phyloP scores from a whole-genome alignment of 176 grass and related monocot species.

The Oryza glumipatula region DNA sequence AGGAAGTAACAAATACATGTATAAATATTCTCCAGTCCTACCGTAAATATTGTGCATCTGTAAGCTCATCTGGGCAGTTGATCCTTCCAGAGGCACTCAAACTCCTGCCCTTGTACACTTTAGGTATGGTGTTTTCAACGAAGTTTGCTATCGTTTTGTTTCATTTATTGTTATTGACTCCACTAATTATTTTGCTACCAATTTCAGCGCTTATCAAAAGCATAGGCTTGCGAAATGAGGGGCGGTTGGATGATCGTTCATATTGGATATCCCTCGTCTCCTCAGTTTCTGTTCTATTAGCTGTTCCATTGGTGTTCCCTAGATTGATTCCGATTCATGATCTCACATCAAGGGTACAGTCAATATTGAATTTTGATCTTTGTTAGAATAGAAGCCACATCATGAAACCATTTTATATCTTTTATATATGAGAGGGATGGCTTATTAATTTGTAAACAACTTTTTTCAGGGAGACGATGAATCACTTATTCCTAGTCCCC shows the following conservation, averaged over 20 bases:
- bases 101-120: constrained; percentile 84
- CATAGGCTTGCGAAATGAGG: constrained; percentile 80
- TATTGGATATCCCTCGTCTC: constrained; percentile 70
- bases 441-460: constrained; percentile 12
- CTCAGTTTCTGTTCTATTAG: constrained; percentile 61
- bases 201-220: constrained; percentile 79
- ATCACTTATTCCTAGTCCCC: constrained; percentile 53
- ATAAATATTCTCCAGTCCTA: constrained; percentile 88
- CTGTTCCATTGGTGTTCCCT: constrained; percentile 85
- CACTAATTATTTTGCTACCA: constrained; percentile 34
- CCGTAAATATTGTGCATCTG: constrained; percentile 81
- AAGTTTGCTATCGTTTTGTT: constrained; percentile 21
- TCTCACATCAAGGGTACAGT: constrained; percentile 61
- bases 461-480: constrained; percentile 68
- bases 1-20: constrained; percentile 77
- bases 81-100: constrained; percentile 92
- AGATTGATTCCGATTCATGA: constrained; percentile 87
- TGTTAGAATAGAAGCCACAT: not conserved
- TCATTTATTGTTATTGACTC: not conserved
- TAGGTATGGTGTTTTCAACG: constrained; percentile 50
- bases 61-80: constrained; percentile 80
- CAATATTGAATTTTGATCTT: not conserved
- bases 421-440: not conserved
- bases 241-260: constrained; percentile 73
- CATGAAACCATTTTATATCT: not conserved